These are phyloP conservation scores for Coelastrella sp. DNA, from an alignment of 139 green algal genomes.

Conservation along the genomic window DNA sequence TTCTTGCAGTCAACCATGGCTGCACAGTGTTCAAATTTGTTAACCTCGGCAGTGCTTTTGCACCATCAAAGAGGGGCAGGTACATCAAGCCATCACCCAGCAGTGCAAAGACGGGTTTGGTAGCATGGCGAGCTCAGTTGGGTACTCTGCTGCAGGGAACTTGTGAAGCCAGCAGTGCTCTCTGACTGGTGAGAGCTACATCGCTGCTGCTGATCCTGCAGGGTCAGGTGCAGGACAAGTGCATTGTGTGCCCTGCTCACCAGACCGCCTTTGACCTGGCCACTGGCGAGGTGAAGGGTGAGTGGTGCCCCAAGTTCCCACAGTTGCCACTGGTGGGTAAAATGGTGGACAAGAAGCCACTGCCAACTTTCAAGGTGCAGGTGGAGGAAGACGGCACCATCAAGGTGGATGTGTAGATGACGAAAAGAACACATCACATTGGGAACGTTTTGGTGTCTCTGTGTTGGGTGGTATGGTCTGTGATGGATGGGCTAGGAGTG, in stretches of 20 bases:
- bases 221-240: slow-evolving; percentile 59
- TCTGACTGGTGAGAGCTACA: too few relatives aligned
- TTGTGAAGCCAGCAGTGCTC: too few relatives aligned
- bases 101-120: too few relatives aligned
- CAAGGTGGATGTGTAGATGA: slow-evolving; percentile 66
- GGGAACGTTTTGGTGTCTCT: neutral
- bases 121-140: too few relatives aligned
- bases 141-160: too few relatives aligned
- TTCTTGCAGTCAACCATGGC: too few relatives aligned
- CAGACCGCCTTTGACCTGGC: slow-evolving; percentile 79
- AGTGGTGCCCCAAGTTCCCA: slow-evolving; percentile 80
- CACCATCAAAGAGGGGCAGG: neutral
- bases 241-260: slow-evolving; percentile 81
- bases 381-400: slow-evolving; percentile 68
- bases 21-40: too few relatives aligned
- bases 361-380: slow-evolving; percentile 73
- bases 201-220: neutral
- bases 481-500: neutral
- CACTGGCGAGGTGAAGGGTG: slow-evolving; percentile 66
- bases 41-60: too few relatives aligned
- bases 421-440: neutral
- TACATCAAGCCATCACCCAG: too few relatives aligned
- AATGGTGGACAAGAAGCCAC: slow-evolving; percentile 62
- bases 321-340: slow-evolving; percentile 80
- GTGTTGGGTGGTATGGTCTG: neutral